phyloP scores from a whole-genome alignment of 2,329 filamentous ascomycete species.

The Nothomitra cinnamomea region DNA sequence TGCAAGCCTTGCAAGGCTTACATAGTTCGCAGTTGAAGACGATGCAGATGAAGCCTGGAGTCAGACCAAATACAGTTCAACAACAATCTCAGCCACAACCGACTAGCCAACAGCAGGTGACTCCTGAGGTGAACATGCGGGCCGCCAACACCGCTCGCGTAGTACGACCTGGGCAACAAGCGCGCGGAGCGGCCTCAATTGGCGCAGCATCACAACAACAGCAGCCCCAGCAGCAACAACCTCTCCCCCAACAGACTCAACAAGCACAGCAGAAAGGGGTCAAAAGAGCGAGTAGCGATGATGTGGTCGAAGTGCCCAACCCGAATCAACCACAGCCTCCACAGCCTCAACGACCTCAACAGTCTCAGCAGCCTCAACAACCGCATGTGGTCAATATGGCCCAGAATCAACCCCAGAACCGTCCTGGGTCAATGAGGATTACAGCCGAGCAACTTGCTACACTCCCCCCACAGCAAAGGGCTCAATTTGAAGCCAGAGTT shows the following conservation, averaged over 20 bases:
- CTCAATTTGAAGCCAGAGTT: slow-evolving; percentile 21
- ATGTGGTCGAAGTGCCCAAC: slow-evolving; percentile 23
- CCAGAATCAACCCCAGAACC: slow-evolving; percentile 9
- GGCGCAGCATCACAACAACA: neutral
- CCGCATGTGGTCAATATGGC: slow-evolving; percentile 6
- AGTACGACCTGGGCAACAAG: slow-evolving; percentile 10
- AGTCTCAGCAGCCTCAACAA: slow-evolving; percentile 12
- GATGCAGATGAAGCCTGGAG: neutral
- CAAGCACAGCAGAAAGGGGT: slow-evolving; percentile 16
- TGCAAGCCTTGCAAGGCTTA: slow-evolving; percentile 24
- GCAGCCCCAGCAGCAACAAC: neutral
- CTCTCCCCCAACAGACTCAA: slow-evolving; percentile 9
- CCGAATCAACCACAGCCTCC: slow-evolving; percentile 14
- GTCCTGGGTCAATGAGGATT: slow-evolving; percentile 7
- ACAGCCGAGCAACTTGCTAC: slow-evolving; percentile 22
- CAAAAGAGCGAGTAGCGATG: slow-evolving; percentile 22
- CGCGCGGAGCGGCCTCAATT: neutral
- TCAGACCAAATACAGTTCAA: neutral
- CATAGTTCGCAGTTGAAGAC: slow-evolving; percentile 22
- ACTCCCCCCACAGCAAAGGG: slow-evolving; percentile 26
- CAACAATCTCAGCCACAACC: neutral
- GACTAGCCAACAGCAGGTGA: neutral
- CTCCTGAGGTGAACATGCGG: neutral
- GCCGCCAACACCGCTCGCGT: neutral
- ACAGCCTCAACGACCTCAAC: too few relatives aligned